Evolutionary conservation across 2,329 filamentous ascomycete genomes (phyloP).

Genomic region (Nothopassalora personata): DNA sequence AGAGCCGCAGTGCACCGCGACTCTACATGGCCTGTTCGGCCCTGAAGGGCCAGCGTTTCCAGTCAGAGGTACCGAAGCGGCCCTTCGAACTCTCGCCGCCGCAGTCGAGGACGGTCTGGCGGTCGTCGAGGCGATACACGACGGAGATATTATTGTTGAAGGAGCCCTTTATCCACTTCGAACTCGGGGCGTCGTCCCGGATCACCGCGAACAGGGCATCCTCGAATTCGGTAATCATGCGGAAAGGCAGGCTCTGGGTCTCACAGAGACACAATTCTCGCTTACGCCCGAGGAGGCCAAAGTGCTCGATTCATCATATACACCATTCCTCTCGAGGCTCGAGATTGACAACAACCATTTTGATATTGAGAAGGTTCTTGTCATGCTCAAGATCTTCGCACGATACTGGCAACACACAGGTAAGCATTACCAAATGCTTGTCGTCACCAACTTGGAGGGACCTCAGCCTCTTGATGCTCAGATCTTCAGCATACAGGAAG

Average conservation of each 20-base stretch:
- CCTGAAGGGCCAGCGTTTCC: not conserved
- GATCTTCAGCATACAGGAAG: not conserved
- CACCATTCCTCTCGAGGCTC: not conserved
- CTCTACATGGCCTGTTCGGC: not conserved
- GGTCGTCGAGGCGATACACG: not conserved
- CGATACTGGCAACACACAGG: not conserved
- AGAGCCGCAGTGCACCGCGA: not conserved
- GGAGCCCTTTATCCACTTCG: not conserved
- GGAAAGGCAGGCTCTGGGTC: not conserved
- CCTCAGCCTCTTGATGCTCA: not conserved
- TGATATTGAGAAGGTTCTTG: not conserved
- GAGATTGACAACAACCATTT: not conserved
- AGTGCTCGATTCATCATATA: not conserved
- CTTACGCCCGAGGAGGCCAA: not conserved
- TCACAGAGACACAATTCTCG: not conserved
- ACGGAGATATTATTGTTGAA: not conserved
- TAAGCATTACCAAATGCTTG: not conserved
- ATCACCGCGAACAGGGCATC: not conserved
- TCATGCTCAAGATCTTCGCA: not conserved
- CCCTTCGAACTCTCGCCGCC: not conserved
- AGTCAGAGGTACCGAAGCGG: not conserved
- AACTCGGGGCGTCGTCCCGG: not conserved
- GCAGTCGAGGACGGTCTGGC: not conserved
- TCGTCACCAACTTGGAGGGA: not conserved
- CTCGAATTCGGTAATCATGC: not conserved